Conservation (phyloP, 208 protist genomes). For the Strigomonas culicis region DNA sequence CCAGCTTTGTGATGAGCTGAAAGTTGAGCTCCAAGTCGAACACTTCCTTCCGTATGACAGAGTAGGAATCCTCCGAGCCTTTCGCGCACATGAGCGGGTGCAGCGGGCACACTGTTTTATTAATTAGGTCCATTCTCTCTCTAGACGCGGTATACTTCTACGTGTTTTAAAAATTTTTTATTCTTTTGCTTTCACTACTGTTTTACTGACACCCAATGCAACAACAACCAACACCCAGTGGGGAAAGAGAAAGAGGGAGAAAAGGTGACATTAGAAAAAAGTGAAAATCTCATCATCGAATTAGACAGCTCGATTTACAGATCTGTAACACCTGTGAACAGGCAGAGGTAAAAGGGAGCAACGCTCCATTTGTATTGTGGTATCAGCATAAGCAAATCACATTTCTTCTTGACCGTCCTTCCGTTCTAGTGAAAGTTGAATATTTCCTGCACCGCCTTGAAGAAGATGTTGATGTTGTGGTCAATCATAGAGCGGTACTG, state of each 20-base stretch:
- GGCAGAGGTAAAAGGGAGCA: neutral
- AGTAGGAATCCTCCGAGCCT: neutral
- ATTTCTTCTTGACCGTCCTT: neutral
- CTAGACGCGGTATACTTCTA: too few relatives aligned
- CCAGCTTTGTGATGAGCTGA: slow-evolving; percentile 55
- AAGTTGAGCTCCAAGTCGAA: slow-evolving; percentile 55
- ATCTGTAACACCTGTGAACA: too few relatives aligned
- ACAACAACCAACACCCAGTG: neutral
- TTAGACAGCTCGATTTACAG: too few relatives aligned
- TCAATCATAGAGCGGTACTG: slow-evolving; percentile 75
- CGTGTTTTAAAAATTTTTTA: too few relatives aligned
- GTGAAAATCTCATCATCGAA: neutral
- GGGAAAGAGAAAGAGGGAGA: slow-evolving; percentile 2
- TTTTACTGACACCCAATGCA: neutral
- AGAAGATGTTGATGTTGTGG: slow-evolving; percentile 81
- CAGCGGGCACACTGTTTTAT: slow-evolving; percentile 42
- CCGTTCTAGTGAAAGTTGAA: slow-evolving; percentile 31
- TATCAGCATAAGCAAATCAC: neutral
- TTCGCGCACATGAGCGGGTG: slow-evolving; percentile 56
- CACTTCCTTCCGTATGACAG: slow-evolving; percentile 37
- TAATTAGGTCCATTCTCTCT: slow-evolving; percentile 42
- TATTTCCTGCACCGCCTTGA: slow-evolving; percentile 64
- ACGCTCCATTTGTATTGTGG: neutral
- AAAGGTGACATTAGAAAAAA: slow-evolving; percentile 9
- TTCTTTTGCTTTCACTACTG: neutral